Evolutionary conservation across 495 filamentous ascomycete genomes (phyloP), one percentile per base, ranked within the genome.

Genomic region (Aspergillus heteromorphus): DNA sequence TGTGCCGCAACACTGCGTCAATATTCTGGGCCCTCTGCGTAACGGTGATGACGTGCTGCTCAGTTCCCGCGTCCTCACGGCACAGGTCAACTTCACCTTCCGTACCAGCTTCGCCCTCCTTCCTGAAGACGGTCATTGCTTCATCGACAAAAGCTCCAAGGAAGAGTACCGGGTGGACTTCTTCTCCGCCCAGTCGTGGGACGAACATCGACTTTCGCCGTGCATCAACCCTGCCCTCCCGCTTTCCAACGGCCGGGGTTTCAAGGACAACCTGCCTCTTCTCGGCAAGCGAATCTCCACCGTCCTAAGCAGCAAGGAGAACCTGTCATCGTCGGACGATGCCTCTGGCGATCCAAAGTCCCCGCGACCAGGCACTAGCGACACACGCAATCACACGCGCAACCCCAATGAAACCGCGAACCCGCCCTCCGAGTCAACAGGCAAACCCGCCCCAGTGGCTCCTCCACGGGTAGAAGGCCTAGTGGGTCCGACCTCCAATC

Each of bases 51-150:
- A 91, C 21, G 93, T 97, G 1, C 77, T 96, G 3, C 72, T 98
- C 30, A 95, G 90, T 63, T 91, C 90, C 18, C 88, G 89, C 53
- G 88, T 97, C 1, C 77, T 98, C 1, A 96, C 92, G 1, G 91
- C 93, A 0, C 91, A 96, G 68, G 92, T 96, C 48, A 95, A 92
- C 68, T 97, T 98, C 69, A 90, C 88, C 1, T 81, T 98, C 38
- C 86, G 92, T 6, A 96, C 89, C 2, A 88, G 81, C 51, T 98
- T 86, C 60, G 81, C 86, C 18, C 84, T 97, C 18, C 79, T 98
- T 1, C 92, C 93, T 3, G 87, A 96, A 55, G 85, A 92, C 60
- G 92, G 92, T 0, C 81, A 83, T 64, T 95, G 91, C 69, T 98
- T 96, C 63, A 78, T 96, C 61, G 84, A 96, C 72, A 88, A 86